Evolutionary conservation across 1,284 basidiomycete genomes (phyloP).

Genomic region (Leccinum huronense): DNA sequence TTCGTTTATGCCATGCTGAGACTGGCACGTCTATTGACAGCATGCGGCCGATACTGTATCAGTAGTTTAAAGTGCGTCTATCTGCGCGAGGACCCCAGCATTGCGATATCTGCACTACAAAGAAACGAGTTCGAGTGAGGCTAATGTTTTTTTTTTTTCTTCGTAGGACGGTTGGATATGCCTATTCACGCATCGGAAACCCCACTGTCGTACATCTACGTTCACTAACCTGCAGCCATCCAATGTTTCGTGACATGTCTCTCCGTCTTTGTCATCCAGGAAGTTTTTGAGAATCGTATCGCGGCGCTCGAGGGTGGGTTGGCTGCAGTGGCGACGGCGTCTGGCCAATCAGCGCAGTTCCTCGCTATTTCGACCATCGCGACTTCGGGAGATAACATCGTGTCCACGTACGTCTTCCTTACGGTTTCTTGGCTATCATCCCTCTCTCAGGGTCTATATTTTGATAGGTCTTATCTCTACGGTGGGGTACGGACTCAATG

Average conservation of each 20-base stretch:
- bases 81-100: not conserved
- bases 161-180: conserved; percentile 62
- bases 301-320: conserved; percentile 82
- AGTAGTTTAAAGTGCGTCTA: conserved; percentile 58
- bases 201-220: conserved; percentile 68
- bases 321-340: conserved; percentile 76
- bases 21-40: conserved; percentile 23
- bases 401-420: conserved; percentile 54
- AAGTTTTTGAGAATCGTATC: conserved; percentile 84
- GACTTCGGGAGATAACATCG: conserved; percentile 76
- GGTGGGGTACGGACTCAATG: conserved; percentile 52
- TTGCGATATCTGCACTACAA: not conserved
- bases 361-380: conserved; percentile 71
- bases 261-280: conserved; percentile 37
- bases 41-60: conserved; percentile 72
- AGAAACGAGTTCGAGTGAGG: not conserved
- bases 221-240: not conserved
- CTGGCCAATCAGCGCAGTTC: conserved; percentile 83
- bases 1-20: not conserved
- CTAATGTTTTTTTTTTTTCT: conserved; percentile 9
- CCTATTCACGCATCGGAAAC: conserved; percentile 80
- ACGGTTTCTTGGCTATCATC: not conserved
- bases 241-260: not conserved
- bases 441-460: not conserved
- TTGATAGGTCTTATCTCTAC: conserved; percentile 55